A percentile compares a stretch with the other conserved stretches of the same genome.
Conservation (phyloP, 306 rosid species). For the Castanospermum australe region DNA sequence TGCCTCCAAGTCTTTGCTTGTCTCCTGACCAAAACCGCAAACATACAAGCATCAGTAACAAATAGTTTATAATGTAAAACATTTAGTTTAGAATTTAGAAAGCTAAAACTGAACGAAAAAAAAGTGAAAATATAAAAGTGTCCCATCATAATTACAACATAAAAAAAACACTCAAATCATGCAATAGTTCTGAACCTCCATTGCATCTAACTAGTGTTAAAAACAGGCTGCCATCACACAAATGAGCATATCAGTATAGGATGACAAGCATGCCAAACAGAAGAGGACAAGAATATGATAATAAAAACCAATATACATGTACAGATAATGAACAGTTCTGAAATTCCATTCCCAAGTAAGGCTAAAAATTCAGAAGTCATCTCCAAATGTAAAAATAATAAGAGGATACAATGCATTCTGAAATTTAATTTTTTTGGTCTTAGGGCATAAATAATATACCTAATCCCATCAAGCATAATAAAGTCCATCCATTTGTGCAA, state of each 20-base stretch:
- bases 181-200: neutral
- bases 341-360: slow-evolving; percentile 14
- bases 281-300: neutral
- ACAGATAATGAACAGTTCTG: neutral
- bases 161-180: slow-evolving; percentile 17
- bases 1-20: slow-evolving; percentile 47
- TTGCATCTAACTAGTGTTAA: neutral
- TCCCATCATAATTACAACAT: neutral
- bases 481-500: neutral
- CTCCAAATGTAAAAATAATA: neutral
- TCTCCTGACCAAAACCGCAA: slow-evolving; percentile 61
- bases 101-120: neutral
- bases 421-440: neutral
- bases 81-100: neutral
- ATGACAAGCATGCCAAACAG: slow-evolving; percentile 14
- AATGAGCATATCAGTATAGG: slow-evolving; percentile 14
- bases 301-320: neutral
- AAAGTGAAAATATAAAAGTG: neutral
- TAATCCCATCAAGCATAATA: neutral
- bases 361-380: neutral
- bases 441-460: slow-evolving; percentile 1
- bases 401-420: neutral
- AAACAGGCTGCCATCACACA: neutral
- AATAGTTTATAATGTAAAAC: neutral
- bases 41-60: slow-evolving; percentile 28